Evolutionary conservation across 305 asterid genomes (phyloP), one percentile per base, ranked within the genome.

Genomic region (Fraxinus paxiana): DNA sequence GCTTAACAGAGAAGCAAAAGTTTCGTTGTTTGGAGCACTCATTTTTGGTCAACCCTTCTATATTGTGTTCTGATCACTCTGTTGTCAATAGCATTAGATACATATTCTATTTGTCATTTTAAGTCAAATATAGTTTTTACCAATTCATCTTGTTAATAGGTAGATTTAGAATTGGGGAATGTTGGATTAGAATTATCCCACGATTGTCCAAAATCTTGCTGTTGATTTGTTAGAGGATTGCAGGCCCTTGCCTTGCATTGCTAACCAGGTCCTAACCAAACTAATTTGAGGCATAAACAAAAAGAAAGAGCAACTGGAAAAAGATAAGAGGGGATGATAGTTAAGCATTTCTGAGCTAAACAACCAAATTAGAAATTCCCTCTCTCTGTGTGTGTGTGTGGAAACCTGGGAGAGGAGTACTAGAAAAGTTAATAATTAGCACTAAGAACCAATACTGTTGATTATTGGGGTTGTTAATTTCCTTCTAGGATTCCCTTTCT

Each of bases 41-140:
- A 28, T 28, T 33, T 24, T 28, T 35, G 15, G 22, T 43, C 17
- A 10, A 28, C 20, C 18, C 22, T 28, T 28, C 18, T 28, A 28
- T 67, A 9, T 70, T 26, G 18, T 73, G 59, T 63, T 12, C 67
- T 48, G 54, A 76, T 30, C 34, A 63, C 65, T 38, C 33, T 63
- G 69, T 72, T 61, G 33, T 78, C 72, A 24, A 51, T 74, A 81
- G 69, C 48, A 71, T 51, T 73, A 81, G 38, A 41, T 59, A 10
- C 30, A 43, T 51, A 59, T 76, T 34, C 70, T 79, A 15, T 37
- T 69, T 9, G 74, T 41, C 81, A 77, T 28, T 83, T 80, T 65
- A 30, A 33, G 84, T 56, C 48, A 22, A 31, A 73, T 59, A 35
- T 61, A 79, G 79, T 33, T 69, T 41, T 20, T 38, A 77, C 67